A percentile compares a stretch with the other conserved stretches of the same genome.
These are phyloP conservation scores for Isoetes engelmannii DNA, from an alignment of 83 land plant species.

Conservation along the genomic window DNA sequence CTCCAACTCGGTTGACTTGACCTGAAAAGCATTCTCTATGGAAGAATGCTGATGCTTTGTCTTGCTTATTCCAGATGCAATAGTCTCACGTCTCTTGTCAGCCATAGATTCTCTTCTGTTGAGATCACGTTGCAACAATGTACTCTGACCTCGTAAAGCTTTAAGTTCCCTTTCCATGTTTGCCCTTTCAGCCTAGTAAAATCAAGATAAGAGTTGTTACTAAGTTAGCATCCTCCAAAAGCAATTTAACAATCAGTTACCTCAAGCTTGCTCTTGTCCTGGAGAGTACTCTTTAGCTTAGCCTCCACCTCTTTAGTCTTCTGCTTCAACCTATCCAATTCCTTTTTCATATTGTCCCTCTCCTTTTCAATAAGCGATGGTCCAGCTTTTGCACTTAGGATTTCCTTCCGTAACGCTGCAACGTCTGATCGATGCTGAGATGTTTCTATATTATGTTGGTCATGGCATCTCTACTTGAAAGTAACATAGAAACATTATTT, in stretches of 20 bases:
- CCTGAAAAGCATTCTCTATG: conserved; percentile 38
- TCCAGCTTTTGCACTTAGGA: conserved; percentile 36
- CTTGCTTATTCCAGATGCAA: conserved; percentile 40
- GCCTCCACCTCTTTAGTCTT: conserved; percentile 66
- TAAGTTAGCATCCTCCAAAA: background rate
- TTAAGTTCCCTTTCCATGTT: conserved; percentile 54
- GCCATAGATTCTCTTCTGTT: conserved; percentile 54
- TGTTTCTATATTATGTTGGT: conserved; percentile 34
- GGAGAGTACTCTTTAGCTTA: conserved; percentile 59
- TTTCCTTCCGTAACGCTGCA: conserved; percentile 47
- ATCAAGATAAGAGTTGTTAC: background rate
- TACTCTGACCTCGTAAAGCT: conserved; percentile 43
- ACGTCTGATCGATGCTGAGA: conserved; percentile 40
- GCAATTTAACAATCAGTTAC: conserved; percentile 21
- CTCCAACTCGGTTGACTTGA: conserved; percentile 31
- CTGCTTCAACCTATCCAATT: conserved; percentile 59
- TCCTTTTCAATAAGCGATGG: conserved; percentile 55
- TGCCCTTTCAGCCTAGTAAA: conserved; percentile 51
- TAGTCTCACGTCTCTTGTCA: conserved; percentile 53
- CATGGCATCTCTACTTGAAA: background rate
- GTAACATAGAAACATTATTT: background rate
- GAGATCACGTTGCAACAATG: conserved; percentile 54
- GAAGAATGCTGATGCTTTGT: conserved; percentile 24
- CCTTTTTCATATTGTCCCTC: conserved; percentile 60
- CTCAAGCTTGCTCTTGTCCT: conserved; percentile 79